Conservation (phyloP, 805 yeast species). For the Priceomyces carsonii region DNA sequence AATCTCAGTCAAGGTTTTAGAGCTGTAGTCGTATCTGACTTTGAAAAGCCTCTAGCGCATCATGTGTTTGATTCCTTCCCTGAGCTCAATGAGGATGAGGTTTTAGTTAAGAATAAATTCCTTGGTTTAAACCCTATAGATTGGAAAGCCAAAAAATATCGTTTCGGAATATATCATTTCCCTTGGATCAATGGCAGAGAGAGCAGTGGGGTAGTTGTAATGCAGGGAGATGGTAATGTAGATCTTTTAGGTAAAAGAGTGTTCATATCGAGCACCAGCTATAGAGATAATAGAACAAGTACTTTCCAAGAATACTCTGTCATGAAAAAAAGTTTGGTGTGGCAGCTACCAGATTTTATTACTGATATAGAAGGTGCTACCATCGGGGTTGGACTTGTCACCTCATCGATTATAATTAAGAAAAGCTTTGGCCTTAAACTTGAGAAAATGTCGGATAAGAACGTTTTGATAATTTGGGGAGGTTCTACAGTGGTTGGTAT, state of each 20-base stretch:
- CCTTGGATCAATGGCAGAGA: conserved; percentile 56
- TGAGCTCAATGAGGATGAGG: conserved; percentile 18
- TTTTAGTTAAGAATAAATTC: conserved; percentile 25
- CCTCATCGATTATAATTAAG: conserved; percentile 34
- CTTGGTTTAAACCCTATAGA: conserved; percentile 50
- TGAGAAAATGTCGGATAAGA: background rate
- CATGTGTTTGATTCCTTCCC: conserved; percentile 19
- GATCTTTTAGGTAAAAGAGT: conserved; percentile 37
- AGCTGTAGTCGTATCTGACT: conserved; percentile 18
- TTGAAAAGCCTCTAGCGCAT: conserved; percentile 19
- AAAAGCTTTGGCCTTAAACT: conserved; percentile 16
- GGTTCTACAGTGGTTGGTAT: conserved; percentile 50
- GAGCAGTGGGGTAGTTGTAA: conserved; percentile 40
- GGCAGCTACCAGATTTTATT: conserved; percentile 41
- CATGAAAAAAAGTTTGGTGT: conserved; percentile 44
- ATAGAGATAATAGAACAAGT: conserved; percentile 46
- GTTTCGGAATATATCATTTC: conserved; percentile 47
- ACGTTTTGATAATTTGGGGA: conserved; percentile 43
- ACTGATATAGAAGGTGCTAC: conserved; percentile 43
- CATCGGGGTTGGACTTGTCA: conserved; percentile 49
- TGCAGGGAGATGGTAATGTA: conserved; percentile 26
- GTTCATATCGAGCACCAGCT: conserved; percentile 47
- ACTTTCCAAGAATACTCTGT: conserved; percentile 49
- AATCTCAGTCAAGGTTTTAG: background rate
- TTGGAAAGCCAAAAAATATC: conserved; percentile 49